These are phyloP conservation scores for Ustilago cynodontis DNA, from an alignment of 1,284 basidiomycete genomes.

Conservation along the genomic window DNA sequence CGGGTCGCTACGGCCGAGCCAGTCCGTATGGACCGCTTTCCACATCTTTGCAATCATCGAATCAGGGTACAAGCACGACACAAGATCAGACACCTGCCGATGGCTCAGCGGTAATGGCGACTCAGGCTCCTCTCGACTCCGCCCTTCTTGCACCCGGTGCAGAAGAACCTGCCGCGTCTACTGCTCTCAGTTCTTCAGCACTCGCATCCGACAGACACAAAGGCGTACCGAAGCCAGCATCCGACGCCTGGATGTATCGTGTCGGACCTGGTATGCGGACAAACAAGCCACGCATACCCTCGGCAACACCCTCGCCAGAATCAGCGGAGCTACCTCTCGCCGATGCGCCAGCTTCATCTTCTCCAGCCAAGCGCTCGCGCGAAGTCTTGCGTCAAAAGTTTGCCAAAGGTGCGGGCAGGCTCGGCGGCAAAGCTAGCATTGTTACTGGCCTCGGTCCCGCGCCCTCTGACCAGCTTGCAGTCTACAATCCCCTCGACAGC, in stretches of 20 bases:
- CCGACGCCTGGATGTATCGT: conserved; percentile 64
- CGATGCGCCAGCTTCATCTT: conserved; percentile 12
- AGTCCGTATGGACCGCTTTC: conserved; percentile 24
- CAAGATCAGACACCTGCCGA: not conserved
- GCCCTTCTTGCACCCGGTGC: not conserved
- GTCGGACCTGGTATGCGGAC: conserved; percentile 62
- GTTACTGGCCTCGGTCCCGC: conserved; percentile 25
- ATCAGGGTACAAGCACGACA: not conserved
- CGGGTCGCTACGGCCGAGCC: conserved; percentile 25
- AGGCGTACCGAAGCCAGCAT: conserved; percentile 52
- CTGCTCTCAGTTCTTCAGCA: conserved; percentile 19
- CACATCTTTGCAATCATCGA: conserved; percentile 10
- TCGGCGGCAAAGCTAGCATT: conserved; percentile 53
- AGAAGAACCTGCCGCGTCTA: not conserved
- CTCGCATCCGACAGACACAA: conserved; percentile 34
- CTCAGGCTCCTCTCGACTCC: not conserved
- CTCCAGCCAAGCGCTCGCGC: conserved; percentile 40
- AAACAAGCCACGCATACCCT: conserved; percentile 23
- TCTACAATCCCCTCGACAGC: conserved; percentile 47
- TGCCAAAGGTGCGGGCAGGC: conserved; percentile 54
- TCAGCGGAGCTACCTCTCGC: conserved; percentile 18
- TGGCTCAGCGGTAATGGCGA: not conserved
- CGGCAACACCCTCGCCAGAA: conserved; percentile 7
- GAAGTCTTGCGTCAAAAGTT: conserved; percentile 57
- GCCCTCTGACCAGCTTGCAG: conserved; percentile 27